Conservation (phyloP, 2,329 filamentous ascomycete genomes). For the Plenodomus biglobosus region DNA sequence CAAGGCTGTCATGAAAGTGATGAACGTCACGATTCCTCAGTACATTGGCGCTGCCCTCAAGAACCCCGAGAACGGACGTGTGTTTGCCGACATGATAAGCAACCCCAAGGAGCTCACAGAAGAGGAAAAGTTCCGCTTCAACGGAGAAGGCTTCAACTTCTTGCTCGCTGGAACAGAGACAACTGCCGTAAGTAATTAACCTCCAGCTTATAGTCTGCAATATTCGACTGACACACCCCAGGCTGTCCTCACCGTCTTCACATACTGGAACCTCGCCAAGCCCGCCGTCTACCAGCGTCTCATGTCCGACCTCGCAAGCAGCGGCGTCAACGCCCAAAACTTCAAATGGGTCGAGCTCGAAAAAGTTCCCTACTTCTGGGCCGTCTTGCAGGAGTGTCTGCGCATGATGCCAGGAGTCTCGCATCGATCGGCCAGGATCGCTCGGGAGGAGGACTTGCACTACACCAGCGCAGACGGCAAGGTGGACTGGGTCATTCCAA, state of each 20-base stretch:
- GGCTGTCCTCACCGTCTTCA: slow-evolving; percentile 36
- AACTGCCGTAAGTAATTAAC: slow-evolving; percentile 21
- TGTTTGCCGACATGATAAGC: slow-evolving; percentile 25
- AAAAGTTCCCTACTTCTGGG: slow-evolving; percentile 37
- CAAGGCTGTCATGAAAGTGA: slow-evolving; percentile 26
- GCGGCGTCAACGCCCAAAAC: slow-evolving; percentile 12
- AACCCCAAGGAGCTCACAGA: slow-evolving; percentile 22
- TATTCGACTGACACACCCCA: slow-evolving; percentile 16
- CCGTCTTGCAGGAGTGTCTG: slow-evolving; percentile 39
- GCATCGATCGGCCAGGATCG: slow-evolving; percentile 22
- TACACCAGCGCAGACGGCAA: slow-evolving; percentile 23
- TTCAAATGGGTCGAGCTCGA: slow-evolving; percentile 28
- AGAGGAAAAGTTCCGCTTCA: slow-evolving; percentile 27
- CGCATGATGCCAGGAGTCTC: slow-evolving; percentile 39
- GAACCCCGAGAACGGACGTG: slow-evolving; percentile 28
- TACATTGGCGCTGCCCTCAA: slow-evolving; percentile 26
- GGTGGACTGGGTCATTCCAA: slow-evolving; percentile 26
- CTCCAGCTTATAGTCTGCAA: not conserved
- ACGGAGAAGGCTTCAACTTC: slow-evolving; percentile 31
- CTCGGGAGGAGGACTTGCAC: slow-evolving; percentile 22
- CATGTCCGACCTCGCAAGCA: slow-evolving; percentile 22
- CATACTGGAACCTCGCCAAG: slow-evolving; percentile 40
- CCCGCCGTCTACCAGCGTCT: slow-evolving; percentile 24
- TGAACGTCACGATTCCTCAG: slow-evolving; percentile 29
- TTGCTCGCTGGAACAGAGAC: slow-evolving; percentile 29